A percentile compares a stretch with the other conserved stretches of the same genome.
Conservation (phyloP, 2,329 filamentous ascomycete genomes). For the Neonectria neomacrospora region DNA sequence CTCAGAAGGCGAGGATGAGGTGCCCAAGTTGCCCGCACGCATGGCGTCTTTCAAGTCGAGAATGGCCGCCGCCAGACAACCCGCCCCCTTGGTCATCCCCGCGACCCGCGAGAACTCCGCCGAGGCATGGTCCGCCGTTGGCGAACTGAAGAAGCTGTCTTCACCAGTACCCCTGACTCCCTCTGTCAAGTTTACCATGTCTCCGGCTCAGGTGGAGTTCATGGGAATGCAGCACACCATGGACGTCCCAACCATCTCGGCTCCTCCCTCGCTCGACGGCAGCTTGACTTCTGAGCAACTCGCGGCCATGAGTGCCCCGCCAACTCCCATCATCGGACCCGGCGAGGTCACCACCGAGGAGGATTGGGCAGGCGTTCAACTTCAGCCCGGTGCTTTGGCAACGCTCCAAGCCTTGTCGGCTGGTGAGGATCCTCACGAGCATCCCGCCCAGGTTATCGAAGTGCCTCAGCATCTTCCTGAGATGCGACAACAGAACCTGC, state of each 20-base stretch:
- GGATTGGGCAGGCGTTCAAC: constrained; percentile 77
- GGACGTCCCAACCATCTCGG: constrained; percentile 78
- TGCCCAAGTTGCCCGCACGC: constrained; percentile 38
- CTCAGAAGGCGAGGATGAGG: constrained; percentile 77
- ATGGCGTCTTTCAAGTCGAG: constrained; percentile 54
- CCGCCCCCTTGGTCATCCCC: constrained; percentile 64
- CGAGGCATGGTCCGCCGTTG: constrained; percentile 57
- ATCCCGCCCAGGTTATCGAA: constrained; percentile 57
- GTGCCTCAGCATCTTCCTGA: constrained; percentile 50
- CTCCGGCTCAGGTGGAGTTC: constrained; percentile 77
- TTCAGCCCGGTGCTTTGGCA: constrained; percentile 83
- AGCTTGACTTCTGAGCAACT: constrained; percentile 90
- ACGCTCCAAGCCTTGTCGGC: constrained; percentile 79
- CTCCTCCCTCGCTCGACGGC: constrained; percentile 89
- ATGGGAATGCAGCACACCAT: constrained; percentile 72
- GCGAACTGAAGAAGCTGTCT: constrained; percentile 60
- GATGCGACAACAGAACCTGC: constrained; percentile 65
- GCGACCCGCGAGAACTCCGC: constrained; percentile 47
- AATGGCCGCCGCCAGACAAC: constrained; percentile 52
- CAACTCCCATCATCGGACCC: constrained; percentile 78
- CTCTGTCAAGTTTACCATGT: constrained; percentile 77
- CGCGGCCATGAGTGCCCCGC: constrained; percentile 82
- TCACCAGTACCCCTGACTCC: constrained; percentile 73
- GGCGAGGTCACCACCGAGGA: constrained; percentile 65
- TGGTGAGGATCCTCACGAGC: constrained; percentile 70